Evolutionary conservation across 805 yeast species (phyloP), one percentile per base, ranked within the genome.

Genomic region (Candida yuanshanica): DNA sequence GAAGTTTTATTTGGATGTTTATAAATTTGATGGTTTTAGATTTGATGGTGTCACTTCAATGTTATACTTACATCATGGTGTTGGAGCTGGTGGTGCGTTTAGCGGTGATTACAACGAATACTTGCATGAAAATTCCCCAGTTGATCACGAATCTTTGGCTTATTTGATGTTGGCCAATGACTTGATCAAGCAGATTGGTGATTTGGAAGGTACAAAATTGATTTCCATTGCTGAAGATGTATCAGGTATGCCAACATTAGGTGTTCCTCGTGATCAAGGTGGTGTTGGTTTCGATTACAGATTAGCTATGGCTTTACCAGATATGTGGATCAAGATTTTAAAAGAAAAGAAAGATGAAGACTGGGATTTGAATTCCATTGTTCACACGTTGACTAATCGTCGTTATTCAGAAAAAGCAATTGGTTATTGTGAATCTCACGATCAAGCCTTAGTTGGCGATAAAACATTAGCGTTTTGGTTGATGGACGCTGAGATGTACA

Each of bases 401-500:
- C 75, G 99, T 49, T 79, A 89, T 61, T 78, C 79, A 32, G 98
- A 91, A 63, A 81, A 79, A 57, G 90, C 96, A 39, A 86, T 91
- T 50, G 82, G 93, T 3, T 91, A 91, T 58, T 85, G 95, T 48
- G 99, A 91, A 65, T 83, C 95, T 13, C 99, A 91, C 59, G 99
- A 91, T 60, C 99, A 91, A 67, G 98, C 98, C 7, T 72, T 91
- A 41, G 99, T 91, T 18, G 99, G 99, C 39, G 99, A 91, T 61
- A 91, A 91, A 62, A 87, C 96, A 3, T 66, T 91, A 44, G 98
- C 98, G 1, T 91, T 91, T 59, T 93, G 99, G 99, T 72, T 91
- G 43, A 91, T 91, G 98, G 99, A 91, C 65, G 89, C 91, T 48
- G 95, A 90, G 51, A 90, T 91, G 98, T 91, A 91, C 64, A 91